Evolutionary conservation across 257 asterid species (phyloP), one percentile per base, ranked within the genome.

Genomic region (Verbena officinalis): DNA sequence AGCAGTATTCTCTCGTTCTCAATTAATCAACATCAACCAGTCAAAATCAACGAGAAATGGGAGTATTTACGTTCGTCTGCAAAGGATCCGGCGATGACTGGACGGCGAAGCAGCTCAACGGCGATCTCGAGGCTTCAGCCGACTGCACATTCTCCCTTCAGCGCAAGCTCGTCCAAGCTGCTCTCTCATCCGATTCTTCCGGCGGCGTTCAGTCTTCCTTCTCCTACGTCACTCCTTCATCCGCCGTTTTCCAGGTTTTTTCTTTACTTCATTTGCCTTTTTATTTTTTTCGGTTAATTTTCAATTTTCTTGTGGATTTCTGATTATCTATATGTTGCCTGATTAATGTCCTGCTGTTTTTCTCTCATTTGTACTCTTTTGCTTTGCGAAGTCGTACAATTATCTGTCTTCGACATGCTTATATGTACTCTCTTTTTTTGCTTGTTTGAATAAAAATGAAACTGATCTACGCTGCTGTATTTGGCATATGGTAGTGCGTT

Each of bases 221-320:
- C 79, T 83, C 97, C 62, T 83, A 21, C 27, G 83, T 86, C 58
- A 74, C 87, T 24, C 89, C 90, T 36, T 62, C 84, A 6, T 87
- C 97, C 14, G 97, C 84, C 27, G 92, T 90, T n/a, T 90, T 90
- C 69, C 97, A 90, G 94, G 97, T 90, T 54, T 54, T n/a, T n/a
- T n/a, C n/a, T n/a, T n/a, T n/a, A n/a, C n/a, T n/a, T n/a, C n/a
- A n/a, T n/a, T n/a, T n/a, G n/a, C n/a, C n/a, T n/a, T n/a, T n/a
- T n/a, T n/a, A n/a, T n/a, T n/a, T n/a, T n/a, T n/a, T n/a, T n/a
- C n/a, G n/a, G n/a, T n/a, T n/a, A n/a, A n/a, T n/a, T n/a, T n/a
- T n/a, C n/a, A n/a, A n/a, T n/a, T n/a, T n/a, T n/a, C n/a, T n/a
- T n/a, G n/a, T n/a, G n/a, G n/a, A n/a, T n/a, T n/a, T n/a, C n/a